A percentile compares a stretch with the other conserved stretches of the same genome.
phyloP scores from a whole-genome alignment of 306 rosid species.

The Geum urbanum region DNA sequence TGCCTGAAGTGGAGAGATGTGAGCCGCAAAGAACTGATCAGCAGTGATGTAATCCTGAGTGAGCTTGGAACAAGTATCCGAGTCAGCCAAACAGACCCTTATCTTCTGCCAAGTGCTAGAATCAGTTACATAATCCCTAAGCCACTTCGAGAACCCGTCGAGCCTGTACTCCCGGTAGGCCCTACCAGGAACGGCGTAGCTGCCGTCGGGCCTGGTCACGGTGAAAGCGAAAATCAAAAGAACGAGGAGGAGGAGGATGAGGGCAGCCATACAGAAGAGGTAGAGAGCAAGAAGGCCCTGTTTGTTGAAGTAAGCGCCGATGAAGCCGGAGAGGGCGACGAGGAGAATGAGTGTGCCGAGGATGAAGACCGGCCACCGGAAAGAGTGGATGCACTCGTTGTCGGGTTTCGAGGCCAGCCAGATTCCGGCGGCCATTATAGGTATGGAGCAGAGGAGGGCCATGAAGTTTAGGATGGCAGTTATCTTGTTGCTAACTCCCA shows the following conservation, averaged over 20 bases:
- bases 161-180: conserved; percentile 55
- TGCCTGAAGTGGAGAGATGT: conserved; percentile 78
- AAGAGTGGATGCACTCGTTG: conserved; percentile 63
- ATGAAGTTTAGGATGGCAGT: conserved; percentile 68
- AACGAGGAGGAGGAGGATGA: conserved; percentile 54
- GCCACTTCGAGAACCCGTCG: conserved; percentile 58
- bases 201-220: conserved; percentile 60
- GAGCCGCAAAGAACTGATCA: conserved; percentile 62
- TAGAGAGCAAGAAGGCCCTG: conserved; percentile 70
- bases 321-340: conserved; percentile 69
- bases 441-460: conserved; percentile 64
- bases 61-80: conserved; percentile 52
- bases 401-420: conserved; percentile 88
- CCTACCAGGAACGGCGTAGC: conserved; percentile 51
- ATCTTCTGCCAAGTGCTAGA: conserved; percentile 60
- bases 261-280: conserved; percentile 78
- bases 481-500: conserved; percentile 86
- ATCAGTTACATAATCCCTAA: conserved; percentile 48
- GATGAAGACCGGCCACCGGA: conserved; percentile 75
- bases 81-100: conserved; percentile 64
- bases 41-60: conserved; percentile 43
- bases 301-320: conserved; percentile 79
- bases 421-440: conserved; percentile 74
- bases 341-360: conserved; percentile 67
- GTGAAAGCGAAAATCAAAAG: conserved; percentile 68